phyloP scores from a whole-genome alignment of 371 early-diverging fungal species.

The Mortierella sp. region DNA sequence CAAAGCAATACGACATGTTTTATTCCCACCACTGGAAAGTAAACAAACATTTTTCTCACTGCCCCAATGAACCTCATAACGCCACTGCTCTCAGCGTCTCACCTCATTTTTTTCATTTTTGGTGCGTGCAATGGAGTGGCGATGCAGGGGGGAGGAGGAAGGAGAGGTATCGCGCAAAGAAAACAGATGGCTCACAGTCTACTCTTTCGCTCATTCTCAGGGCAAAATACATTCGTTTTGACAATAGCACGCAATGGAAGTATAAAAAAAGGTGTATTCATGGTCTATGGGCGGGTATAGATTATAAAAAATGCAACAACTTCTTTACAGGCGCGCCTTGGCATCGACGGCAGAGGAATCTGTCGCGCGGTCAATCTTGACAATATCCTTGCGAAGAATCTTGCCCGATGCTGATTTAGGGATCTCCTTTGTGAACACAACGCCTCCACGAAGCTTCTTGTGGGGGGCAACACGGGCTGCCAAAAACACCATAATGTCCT shows the following conservation, averaged over 20 bases:
- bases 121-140: conserved; percentile 1
- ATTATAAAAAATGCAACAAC: not conserved
- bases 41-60: not conserved
- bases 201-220: not conserved
- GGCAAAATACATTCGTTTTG: not conserved
- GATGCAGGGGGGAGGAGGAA: conserved; percentile 3
- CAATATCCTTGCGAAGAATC: conserved; percentile 74
- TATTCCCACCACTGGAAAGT: not conserved
- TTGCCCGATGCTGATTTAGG: conserved; percentile 87
- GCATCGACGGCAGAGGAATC: not conserved
- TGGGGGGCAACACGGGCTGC: conserved; percentile 74
- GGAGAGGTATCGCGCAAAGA: not conserved
- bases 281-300: not conserved
- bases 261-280: not conserved
- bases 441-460: conserved; percentile 87
- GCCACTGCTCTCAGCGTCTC: not conserved
- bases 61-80: not conserved
- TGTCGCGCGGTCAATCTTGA: conserved; percentile 60
- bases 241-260: not conserved
- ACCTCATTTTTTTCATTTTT: not conserved
- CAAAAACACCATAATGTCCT: conserved; percentile 72
- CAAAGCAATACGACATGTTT: not conserved
- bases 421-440: conserved; percentile 76
- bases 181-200: not conserved
- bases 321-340: conserved; percentile 29